phyloP scores from a whole-genome alignment of 352 stramenopile genomes.

The Globisporangium lucens region DNA sequence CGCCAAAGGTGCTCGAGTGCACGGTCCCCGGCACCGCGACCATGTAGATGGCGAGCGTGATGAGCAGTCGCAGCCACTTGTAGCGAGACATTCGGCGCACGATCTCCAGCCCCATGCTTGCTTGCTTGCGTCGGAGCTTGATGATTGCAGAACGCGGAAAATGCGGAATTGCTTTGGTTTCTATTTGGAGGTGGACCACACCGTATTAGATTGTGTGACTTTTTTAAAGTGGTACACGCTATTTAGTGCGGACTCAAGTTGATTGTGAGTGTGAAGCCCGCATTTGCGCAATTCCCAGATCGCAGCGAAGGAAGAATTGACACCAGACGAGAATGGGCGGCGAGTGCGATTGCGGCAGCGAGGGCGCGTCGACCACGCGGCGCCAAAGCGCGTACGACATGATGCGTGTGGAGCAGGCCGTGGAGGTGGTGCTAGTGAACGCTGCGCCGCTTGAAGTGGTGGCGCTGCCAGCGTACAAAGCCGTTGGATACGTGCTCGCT shows the following conservation, averaged over 20 bases:
- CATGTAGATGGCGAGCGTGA: conserved; percentile 27
- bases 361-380: conserved; percentile 40
- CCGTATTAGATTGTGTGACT: background rate
- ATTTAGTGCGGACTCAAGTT: background rate
- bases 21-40: conserved; percentile 20
- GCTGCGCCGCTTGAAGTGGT: conserved; percentile 35
- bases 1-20: background rate
- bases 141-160: background rate
- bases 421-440: conserved; percentile 49
- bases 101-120: conserved; percentile 15
- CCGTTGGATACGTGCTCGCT: conserved; percentile 51
- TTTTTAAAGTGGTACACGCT: background rate
- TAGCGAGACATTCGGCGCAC: conserved; percentile 22
- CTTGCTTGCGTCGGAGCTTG: background rate
- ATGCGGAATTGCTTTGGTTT: background rate
- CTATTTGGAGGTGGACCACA: background rate
- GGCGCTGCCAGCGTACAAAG: conserved; percentile 30
- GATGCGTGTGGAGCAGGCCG: conserved; percentile 52
- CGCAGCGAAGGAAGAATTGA: background rate
- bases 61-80: conserved; percentile 27
- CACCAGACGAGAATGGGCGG: conserved; percentile 14
- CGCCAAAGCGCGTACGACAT: conserved; percentile 81
- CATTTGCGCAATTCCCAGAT: conserved; percentile 5
- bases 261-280: background rate
- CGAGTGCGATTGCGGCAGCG: conserved; percentile 47